Evolutionary conservation across 768 basidiomycete species (phyloP).

Genomic region (Leccinellum albellum): DNA sequence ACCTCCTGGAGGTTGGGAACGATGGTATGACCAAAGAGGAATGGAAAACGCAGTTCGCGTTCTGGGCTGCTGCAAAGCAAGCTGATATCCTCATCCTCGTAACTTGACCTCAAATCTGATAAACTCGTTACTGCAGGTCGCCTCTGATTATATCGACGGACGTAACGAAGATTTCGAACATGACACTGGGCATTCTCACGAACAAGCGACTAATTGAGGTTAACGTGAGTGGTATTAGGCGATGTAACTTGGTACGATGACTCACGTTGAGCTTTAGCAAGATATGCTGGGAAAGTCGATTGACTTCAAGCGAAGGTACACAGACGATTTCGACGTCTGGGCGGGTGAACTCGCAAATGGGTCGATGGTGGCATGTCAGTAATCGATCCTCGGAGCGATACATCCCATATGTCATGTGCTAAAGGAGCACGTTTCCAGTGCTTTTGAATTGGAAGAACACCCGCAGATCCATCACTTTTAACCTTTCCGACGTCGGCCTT

Average conservation of each 20-base stretch:
- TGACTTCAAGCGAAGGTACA: constrained; percentile 9
- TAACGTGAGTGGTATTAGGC: background rate
- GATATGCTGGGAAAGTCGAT: constrained; percentile 10
- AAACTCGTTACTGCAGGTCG: background rate
- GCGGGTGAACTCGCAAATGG: constrained; percentile 6
- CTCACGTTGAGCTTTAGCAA: constrained; percentile 7
- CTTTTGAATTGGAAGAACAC: constrained; percentile 4
- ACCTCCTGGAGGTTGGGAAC: constrained; percentile 53
- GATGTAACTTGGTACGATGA: background rate
- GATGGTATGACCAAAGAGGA: constrained; percentile 33
- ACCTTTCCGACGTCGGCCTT: constrained; percentile 5
- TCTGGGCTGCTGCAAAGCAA: constrained; percentile 14
- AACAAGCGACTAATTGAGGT: constrained; percentile 7
- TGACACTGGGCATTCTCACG: constrained; percentile 1
- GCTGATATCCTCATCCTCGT: background rate
- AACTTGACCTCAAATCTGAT: background rate
- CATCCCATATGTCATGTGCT: background rate
- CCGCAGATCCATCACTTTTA: constrained; percentile 1
- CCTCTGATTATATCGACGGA: constrained; percentile 11
- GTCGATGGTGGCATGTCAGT: constrained; percentile 9
- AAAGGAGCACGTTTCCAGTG: background rate
- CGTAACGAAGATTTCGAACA: background rate
- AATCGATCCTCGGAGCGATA: background rate
- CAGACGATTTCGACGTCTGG: constrained; percentile 10
- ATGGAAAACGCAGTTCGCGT: constrained; percentile 10